Conservation (phyloP, 2,329 filamentous ascomycete species). For the Calonectria naviculata region DNA sequence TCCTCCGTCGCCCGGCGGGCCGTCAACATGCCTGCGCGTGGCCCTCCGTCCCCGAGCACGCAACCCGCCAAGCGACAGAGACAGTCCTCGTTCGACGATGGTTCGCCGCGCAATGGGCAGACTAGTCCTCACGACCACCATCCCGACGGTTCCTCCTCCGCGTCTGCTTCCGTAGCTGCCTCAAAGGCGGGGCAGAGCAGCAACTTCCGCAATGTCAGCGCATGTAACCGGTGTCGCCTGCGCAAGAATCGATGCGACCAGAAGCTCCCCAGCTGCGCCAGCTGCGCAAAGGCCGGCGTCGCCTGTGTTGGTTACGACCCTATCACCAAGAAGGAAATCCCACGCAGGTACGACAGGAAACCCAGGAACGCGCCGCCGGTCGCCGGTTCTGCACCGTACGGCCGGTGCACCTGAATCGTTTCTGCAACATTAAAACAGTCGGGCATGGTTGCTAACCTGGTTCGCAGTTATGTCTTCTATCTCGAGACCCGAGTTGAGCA, state of each 20-base stretch:
- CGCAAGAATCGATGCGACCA: constrained; percentile 97
- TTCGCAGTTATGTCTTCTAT: constrained; percentile 87
- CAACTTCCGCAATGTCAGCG: constrained; percentile 88
- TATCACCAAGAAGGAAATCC: constrained; percentile 95
- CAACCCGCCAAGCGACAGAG: constrained; percentile 69
- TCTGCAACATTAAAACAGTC: not conserved
- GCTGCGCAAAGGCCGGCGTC: constrained; percentile 92
- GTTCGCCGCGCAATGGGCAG: constrained; percentile 50
- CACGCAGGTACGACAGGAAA: constrained; percentile 77
- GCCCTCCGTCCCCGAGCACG: constrained; percentile 61
- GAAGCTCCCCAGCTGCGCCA: constrained; percentile 87
- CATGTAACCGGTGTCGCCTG: constrained; percentile 91
- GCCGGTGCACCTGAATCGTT: not conserved
- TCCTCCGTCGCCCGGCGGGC: constrained; percentile 41
- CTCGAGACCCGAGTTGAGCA: constrained; percentile 88
- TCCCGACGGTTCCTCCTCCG: constrained; percentile 45
- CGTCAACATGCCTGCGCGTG: constrained; percentile 54
- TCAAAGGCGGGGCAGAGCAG: constrained; percentile 68
- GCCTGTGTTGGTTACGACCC: constrained; percentile 96
- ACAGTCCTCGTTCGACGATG: constrained; percentile 62
- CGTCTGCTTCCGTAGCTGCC: constrained; percentile 38
- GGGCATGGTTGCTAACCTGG: constrained; percentile 31
- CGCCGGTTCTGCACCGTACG: not conserved
- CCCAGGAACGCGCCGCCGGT: constrained; percentile 19
- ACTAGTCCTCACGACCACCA: constrained; percentile 39